phyloP scores from a whole-genome alignment of 805 yeast species.

The Torulaspora microellipsoides region DNA sequence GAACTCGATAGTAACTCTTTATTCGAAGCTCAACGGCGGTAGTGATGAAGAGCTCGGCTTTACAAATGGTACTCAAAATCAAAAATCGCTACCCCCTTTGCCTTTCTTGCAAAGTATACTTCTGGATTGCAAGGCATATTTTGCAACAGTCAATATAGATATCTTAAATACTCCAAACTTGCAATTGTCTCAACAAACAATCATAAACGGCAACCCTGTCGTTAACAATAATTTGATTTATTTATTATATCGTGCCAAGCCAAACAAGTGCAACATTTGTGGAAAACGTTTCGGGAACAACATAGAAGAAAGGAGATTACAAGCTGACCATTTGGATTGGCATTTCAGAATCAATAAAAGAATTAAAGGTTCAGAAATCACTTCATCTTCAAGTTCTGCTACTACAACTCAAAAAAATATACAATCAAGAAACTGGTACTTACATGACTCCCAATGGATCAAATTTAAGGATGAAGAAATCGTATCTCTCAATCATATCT shows the following conservation, averaged over 20 bases:
- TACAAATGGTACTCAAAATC: conserved; percentile 6
- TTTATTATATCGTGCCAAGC: conserved; percentile 38
- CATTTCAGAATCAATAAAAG: conserved; percentile 88
- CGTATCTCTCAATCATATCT: conserved; percentile 35
- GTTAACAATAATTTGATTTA: conserved; percentile 30
- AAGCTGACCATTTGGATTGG: conserved; percentile 85
- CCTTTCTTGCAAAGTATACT: conserved; percentile 24
- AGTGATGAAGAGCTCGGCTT: conserved; percentile 4
- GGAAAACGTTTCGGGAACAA: conserved; percentile 76
- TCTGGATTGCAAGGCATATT: conserved; percentile 31
- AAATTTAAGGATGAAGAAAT: conserved; percentile 66
- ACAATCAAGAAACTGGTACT: conserved; percentile 79
- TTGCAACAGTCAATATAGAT: conserved; percentile 28
- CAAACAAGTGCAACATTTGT: conserved; percentile 83
- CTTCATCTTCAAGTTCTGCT: conserved; percentile 10
- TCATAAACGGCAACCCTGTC: conserved; percentile 25
- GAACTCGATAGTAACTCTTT: conserved; percentile 29
- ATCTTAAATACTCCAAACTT: conserved; percentile 28
- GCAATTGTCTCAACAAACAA: conserved; percentile 35
- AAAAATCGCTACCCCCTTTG: conserved; percentile 23
- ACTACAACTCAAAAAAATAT: conserved; percentile 36
- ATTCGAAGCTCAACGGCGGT: conserved; percentile 19
- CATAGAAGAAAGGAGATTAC: conserved; percentile 46
- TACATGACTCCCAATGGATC: conserved; percentile 68
- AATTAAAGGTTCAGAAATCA: conserved; percentile 41